phyloP scores from a whole-genome alignment of 768 basidiomycete genomes.

The Tricholoma flavovirens region DNA sequence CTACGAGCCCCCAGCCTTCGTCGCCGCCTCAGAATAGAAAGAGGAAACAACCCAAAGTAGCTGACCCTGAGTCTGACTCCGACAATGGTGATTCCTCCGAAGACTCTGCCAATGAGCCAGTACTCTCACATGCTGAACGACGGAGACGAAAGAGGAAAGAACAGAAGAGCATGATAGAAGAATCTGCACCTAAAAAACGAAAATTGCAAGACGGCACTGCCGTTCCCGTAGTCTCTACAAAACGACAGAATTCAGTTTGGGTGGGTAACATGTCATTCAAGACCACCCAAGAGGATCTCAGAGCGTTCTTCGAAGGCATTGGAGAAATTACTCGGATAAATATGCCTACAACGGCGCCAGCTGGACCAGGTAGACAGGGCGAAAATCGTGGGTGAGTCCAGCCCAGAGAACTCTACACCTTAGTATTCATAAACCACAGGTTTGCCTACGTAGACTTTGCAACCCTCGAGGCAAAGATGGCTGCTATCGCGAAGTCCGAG shows the following conservation, averaged over 20 bases:
- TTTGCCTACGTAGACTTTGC: conserved; percentile 97
- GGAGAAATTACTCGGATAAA: conserved; percentile 78
- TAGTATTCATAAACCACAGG: conserved; percentile 33
- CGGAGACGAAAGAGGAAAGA: conserved; percentile 54
- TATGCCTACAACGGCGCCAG: conserved; percentile 72
- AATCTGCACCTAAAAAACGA: conserved; percentile 36
- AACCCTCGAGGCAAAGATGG: conserved; percentile 62
- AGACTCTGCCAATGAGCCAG: conserved; percentile 35
- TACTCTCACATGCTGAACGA: conserved; percentile 72
- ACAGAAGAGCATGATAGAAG: conserved; percentile 22
- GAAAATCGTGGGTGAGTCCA: conserved; percentile 75
- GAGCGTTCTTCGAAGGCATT: conserved; percentile 60
- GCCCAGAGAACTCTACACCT: background rate
- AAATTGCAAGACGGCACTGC: conserved; percentile 40
- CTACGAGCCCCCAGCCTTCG: conserved; percentile 24
- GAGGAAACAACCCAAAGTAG: conserved; percentile 14
- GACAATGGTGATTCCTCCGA: conserved; percentile 21
- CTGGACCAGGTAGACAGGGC: conserved; percentile 40
- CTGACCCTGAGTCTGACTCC: conserved; percentile 12
- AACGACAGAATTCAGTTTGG: conserved; percentile 88
- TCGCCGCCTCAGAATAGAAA: conserved; percentile 25
- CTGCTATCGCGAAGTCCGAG: conserved; percentile 81
- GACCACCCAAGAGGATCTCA: conserved; percentile 72
- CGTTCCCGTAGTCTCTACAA: conserved; percentile 29
- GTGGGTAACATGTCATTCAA: conserved; percentile 92